Percentiles rank a stretch among this genome's conserved stretches.
phyloP scores from a whole-genome alignment of 441 rosid genomes.

The Lepidium campestre region DNA sequence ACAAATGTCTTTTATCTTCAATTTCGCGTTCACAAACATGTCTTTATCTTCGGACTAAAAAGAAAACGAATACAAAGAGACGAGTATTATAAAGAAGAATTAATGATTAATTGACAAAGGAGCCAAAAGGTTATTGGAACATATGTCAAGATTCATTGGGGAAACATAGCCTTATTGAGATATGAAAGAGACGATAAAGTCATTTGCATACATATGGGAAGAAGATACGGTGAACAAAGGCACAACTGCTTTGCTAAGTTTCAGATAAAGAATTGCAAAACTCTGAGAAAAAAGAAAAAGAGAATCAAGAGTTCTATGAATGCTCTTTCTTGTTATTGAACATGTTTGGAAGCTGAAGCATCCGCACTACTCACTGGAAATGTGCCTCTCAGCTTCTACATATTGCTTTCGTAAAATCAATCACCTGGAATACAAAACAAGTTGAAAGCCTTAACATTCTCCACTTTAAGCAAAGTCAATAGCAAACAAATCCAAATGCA shows the following conservation, averaged over 20 bases:
- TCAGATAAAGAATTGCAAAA: background rate
- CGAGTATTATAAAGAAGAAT: background rate
- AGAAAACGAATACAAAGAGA: background rate
- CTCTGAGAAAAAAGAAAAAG: background rate
- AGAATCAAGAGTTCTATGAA: background rate
- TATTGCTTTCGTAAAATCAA: background rate
- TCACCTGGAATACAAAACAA: constrained; percentile 10
- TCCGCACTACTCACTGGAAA: background rate
- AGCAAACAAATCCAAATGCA: background rate
- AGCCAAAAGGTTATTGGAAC: background rate
- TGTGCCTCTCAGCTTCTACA: background rate
- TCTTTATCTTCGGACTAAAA: background rate
- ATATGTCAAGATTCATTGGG: background rate
- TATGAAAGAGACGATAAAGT: background rate
- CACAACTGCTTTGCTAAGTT: background rate
- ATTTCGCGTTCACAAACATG: too few species aligned
- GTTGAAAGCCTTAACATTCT: background rate
- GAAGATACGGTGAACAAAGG: background rate
- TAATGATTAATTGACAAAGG: background rate
- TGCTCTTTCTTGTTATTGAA: constrained; percentile 13
- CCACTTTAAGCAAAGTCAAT: background rate
- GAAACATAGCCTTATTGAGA: background rate
- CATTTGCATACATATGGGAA: background rate
- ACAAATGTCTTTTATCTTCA: background rate
- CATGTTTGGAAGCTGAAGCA: background rate